phyloP scores from a whole-genome alignment of 371 early-diverging fungal species.

The Saksenaea vasiformis region DNA sequence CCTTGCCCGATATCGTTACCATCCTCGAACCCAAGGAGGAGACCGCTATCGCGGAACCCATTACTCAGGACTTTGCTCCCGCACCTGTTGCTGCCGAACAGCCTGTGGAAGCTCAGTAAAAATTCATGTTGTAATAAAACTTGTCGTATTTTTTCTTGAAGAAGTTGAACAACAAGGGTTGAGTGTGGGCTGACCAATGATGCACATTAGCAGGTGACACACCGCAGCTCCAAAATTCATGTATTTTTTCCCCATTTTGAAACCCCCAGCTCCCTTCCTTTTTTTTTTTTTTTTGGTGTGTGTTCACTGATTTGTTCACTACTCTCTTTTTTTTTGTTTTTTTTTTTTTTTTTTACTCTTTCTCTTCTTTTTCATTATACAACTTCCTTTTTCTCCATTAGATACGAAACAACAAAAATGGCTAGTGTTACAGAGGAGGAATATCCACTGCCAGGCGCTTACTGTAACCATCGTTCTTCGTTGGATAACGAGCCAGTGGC shows the following conservation, averaged over 20 bases:
- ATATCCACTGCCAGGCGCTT: background rate
- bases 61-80: constrained; percentile 72
- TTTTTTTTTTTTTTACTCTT: background rate
- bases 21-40: constrained; percentile 95
- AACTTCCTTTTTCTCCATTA: background rate
- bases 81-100: constrained; percentile 54
- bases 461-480: background rate
- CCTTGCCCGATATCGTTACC: constrained; percentile 97
- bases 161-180: background rate
- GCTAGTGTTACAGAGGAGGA: background rate
- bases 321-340: background rate
- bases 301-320: background rate
- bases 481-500: background rate
- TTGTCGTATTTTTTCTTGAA: constrained; percentile 2
- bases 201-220: constrained; percentile 3
- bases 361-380: background rate
- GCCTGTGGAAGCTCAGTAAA: constrained; percentile 41
- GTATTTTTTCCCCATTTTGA: constrained; percentile 1
- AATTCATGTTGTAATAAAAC: constrained; percentile 6
- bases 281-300: background rate
- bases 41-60: constrained; percentile 68
- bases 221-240: background rate
- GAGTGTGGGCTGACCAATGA: constrained; percentile 2
- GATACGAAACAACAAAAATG: background rate
- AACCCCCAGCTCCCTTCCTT: background rate